phyloP scores from a whole-genome alignment of 768 basidiomycete species.

The Amanita pallidorosea region DNA sequence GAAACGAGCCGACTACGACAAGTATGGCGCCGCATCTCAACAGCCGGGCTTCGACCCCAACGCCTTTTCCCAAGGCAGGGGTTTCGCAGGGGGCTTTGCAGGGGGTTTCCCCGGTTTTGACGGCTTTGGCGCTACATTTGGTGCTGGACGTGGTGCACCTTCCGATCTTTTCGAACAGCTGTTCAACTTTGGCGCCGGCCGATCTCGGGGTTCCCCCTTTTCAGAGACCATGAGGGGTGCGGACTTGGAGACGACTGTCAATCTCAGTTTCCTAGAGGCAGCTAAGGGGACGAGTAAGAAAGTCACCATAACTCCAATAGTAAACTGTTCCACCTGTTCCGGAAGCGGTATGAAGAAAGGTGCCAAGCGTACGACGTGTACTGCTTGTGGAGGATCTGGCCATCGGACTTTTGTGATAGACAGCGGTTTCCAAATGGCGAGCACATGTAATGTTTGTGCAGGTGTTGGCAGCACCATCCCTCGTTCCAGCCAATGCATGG shows the following conservation, averaged over 20 bases:
- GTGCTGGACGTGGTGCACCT: constrained; percentile 28
- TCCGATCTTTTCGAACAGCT: constrained; percentile 79
- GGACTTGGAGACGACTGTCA: constrained; percentile 71
- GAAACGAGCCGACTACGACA: constrained; percentile 85
- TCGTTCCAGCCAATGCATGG: constrained; percentile 62
- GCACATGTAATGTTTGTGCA: constrained; percentile 73
- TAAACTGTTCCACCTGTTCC: constrained; percentile 74
- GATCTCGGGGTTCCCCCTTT: constrained; percentile 33
- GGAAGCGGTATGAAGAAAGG: constrained; percentile 84
- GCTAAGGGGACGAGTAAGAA: constrained; percentile 78
- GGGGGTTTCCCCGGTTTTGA: constrained; percentile 68
- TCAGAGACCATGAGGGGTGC: constrained; percentile 48
- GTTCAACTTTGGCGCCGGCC: constrained; percentile 54
- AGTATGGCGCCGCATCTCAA: constrained; percentile 87
- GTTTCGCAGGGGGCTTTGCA: constrained; percentile 23
- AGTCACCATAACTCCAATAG: constrained; percentile 69
- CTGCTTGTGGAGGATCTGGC: constrained; percentile 77
- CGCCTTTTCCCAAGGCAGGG: constrained; percentile 44
- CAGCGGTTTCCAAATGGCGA: constrained; percentile 94
- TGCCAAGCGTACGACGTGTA: constrained; percentile 70
- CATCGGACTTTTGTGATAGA: constrained; percentile 83
- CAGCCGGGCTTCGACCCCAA: constrained; percentile 92
- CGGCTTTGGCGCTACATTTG: constrained; percentile 55
- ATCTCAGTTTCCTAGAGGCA: constrained; percentile 86
- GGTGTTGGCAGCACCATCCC: constrained; percentile 79